These are phyloP conservation scores for Cystobasidium pallidum DNA, from an alignment of 1,284 basidiomycete genomes.

Conservation along the genomic window DNA sequence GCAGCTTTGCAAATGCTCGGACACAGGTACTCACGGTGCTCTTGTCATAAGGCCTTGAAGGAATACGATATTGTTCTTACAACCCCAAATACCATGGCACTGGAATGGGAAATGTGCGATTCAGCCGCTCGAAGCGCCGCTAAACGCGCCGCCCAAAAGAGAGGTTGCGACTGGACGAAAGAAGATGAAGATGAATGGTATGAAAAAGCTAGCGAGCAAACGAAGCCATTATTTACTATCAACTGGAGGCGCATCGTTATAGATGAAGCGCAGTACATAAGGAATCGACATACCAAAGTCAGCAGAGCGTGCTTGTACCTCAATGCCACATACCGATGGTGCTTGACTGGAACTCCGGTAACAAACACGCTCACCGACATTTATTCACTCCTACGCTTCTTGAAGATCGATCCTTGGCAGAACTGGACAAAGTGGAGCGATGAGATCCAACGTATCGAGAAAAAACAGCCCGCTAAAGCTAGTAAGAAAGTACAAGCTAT, in stretches of 20 bases:
- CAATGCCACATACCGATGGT: slow-evolving; percentile 80
- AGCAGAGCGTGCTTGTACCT: slow-evolving; percentile 63
- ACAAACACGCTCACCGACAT: slow-evolving; percentile 69
- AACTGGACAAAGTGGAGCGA: slow-evolving; percentile 39
- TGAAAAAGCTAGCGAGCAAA: slow-evolving; percentile 31
- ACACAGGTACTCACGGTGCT: too few relatives aligned
- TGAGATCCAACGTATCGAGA: slow-evolving; percentile 60
- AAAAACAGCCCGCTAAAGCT: slow-evolving; percentile 64
- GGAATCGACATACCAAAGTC: slow-evolving; percentile 58
- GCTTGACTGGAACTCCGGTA: slow-evolving; percentile 67
- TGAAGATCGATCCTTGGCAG: slow-evolving; percentile 67
- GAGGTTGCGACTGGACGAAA: slow-evolving; percentile 10
- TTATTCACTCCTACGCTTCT: slow-evolving; percentile 84
- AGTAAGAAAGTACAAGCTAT: slow-evolving; percentile 62
- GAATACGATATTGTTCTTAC: slow-evolving; percentile 53
- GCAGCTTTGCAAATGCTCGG: too few relatives aligned
- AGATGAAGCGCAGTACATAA: slow-evolving; percentile 59
- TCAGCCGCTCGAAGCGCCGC: neutral
- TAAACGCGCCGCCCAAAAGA: slow-evolving; percentile 49
- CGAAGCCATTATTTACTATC: slow-evolving; percentile 60
- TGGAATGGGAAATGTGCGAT: slow-evolving; percentile 38
- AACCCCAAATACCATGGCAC: slow-evolving; percentile 52
- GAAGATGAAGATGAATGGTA: slow-evolving; percentile 32
- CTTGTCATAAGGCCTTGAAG: slow-evolving; percentile 3
- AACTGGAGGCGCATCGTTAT: slow-evolving; percentile 65